Evolutionary conservation across 306 rosid species (phyloP).

Genomic region (Datisca glomerata): DNA sequence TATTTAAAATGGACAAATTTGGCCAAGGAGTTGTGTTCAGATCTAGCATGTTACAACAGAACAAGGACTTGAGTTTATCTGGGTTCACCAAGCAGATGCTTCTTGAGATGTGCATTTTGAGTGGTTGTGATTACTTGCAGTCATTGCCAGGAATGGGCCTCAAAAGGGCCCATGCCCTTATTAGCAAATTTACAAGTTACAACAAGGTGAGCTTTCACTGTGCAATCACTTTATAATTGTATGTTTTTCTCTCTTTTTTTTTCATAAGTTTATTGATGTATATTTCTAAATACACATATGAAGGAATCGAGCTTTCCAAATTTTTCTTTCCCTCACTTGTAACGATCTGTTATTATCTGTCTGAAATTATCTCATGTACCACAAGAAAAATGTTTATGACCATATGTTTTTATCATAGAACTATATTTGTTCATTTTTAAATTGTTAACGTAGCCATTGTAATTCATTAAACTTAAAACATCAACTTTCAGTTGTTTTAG

Average conservation of each 20-base stretch:
- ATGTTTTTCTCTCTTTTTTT: not conserved
- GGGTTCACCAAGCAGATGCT: constrained; percentile 84
- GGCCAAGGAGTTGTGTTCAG: constrained; percentile 89
- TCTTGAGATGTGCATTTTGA: constrained; percentile 92
- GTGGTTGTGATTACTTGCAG: constrained; percentile 90
- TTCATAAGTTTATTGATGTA: constrained; percentile 4
- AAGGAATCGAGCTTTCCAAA: too few relatives aligned
- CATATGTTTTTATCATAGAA: too few relatives aligned
- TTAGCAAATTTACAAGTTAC: constrained; percentile 57
- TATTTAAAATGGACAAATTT: constrained; percentile 88
- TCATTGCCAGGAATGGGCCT: constrained; percentile 98
- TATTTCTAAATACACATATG: too few relatives aligned
- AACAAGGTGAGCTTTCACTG: constrained; percentile 51
- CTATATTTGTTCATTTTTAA: too few relatives aligned
- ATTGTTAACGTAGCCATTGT: too few relatives aligned
- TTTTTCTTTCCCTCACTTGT: too few relatives aligned
- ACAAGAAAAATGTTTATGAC: too few relatives aligned
- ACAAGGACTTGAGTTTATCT: constrained; percentile 70
- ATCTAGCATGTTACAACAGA: constrained; percentile 51
- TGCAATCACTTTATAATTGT: not conserved
- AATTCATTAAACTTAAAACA: too few relatives aligned
- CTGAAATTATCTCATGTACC: too few relatives aligned
- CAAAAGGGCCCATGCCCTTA: constrained; percentile 79
- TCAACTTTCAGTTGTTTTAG: too few relatives aligned
- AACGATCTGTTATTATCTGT: too few relatives aligned